These are phyloP conservation scores for Eimeria maxima DNA, from an alignment of 169 alveolate genomes.

Conservation along the genomic window DNA sequence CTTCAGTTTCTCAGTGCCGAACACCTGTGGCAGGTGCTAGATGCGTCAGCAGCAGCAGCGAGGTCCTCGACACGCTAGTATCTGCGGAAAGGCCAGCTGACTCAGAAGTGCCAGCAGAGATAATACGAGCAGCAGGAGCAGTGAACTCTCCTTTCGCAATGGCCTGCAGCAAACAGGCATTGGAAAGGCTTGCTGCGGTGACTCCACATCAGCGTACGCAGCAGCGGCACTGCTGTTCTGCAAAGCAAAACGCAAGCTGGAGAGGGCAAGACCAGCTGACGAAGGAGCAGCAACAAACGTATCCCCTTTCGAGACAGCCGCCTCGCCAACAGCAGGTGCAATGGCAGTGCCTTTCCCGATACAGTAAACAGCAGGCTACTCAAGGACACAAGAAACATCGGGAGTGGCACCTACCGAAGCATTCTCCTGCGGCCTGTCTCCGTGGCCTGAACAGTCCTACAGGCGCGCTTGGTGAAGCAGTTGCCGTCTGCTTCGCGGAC, in stretches of 20 bases:
- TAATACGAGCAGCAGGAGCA: background rate
- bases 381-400: background rate
- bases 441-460: background rate
- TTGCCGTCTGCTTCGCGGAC: conserved; percentile 20
- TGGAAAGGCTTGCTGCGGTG: background rate
- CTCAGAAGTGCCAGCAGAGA: background rate
- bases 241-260: background rate
- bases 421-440: background rate
- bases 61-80: no score
- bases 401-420: background rate
- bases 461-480: background rate
- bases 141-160: background rate
- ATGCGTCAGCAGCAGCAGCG: background rate
- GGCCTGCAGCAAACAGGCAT: background rate
- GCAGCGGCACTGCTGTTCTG: background rate
- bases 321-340: background rate
- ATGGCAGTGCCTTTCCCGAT: background rate
- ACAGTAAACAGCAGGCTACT: background rate
- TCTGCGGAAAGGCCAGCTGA: background rate
- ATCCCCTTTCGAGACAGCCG: background rate
- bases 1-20: no score
- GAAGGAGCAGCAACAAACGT: background rate
- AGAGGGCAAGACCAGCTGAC: background rate
- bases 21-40: background rate
- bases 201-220: background rate